A percentile compares a stretch with the other conserved stretches of the same genome.
These are phyloP conservation scores for Onygenales sp. DNA, from an alignment of 2,329 filamentous ascomycete genomes.

Conservation along the genomic window DNA sequence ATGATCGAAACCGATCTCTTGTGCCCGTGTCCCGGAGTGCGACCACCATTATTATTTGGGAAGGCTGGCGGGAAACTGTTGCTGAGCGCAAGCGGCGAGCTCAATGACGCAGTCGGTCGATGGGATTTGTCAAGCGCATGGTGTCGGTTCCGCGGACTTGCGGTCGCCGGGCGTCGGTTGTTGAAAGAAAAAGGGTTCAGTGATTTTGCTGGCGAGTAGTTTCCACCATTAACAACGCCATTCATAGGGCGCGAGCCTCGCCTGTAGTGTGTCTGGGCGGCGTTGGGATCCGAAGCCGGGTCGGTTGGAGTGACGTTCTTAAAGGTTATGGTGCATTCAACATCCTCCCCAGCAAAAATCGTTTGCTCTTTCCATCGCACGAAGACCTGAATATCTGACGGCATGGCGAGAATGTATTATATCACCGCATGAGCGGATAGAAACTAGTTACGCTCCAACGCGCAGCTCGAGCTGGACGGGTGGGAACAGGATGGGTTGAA, in stretches of 20 bases:
- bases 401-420: conserved; percentile 12
- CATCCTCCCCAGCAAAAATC: conserved; percentile 91
- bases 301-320: conserved; percentile 61
- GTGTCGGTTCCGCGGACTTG: conserved; percentile 19
- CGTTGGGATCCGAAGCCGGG: conserved; percentile 21
- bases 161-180: conserved; percentile 26
- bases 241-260: conserved; percentile 28
- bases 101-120: conserved; percentile 31
- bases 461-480: background rate
- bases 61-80: conserved; percentile 30
- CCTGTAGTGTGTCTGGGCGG: conserved; percentile 24
- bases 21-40: conserved; percentile 47
- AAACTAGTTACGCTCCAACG: conserved; percentile 1
- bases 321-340: conserved; percentile 94
- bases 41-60: conserved; percentile 13
- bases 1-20: conserved; percentile 74
- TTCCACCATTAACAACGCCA: conserved; percentile 24
- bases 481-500: conserved; percentile 5
- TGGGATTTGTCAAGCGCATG: conserved; percentile 20
- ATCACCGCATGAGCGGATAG: conserved; percentile 2
- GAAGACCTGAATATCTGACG: conserved; percentile 82
- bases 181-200: conserved; percentile 27
- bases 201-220: conserved; percentile 30
- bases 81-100: conserved; percentile 27
- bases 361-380: conserved; percentile 90